Evolutionary conservation across 495 filamentous ascomycete species (phyloP).

Genomic region (Margaritispora aquatica): DNA sequence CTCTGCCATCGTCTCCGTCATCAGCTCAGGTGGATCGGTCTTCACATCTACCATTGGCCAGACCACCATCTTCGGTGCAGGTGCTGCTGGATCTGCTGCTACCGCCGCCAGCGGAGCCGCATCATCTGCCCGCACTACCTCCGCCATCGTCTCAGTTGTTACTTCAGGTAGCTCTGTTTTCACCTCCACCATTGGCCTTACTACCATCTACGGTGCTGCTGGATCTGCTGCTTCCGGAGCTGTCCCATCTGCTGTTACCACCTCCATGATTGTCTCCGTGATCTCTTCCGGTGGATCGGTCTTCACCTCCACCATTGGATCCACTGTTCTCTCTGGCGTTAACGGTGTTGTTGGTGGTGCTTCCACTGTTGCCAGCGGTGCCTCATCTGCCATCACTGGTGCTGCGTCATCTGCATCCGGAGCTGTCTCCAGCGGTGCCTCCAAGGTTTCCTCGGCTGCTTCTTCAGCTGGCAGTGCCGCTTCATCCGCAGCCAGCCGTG

Average conservation of each 20-base stretch:
- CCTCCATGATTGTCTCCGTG: not conserved
- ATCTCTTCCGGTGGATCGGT: not conserved
- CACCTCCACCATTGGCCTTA: slow-evolving; percentile 5
- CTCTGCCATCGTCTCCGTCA: not conserved
- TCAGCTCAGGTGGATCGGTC: not conserved
- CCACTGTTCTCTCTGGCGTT: not conserved
- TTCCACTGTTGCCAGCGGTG: not conserved
- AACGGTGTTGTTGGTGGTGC: not conserved
- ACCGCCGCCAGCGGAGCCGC: not conserved
- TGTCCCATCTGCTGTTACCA: not conserved
- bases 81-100: not conserved
- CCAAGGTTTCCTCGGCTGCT: not conserved
- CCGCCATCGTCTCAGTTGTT: slow-evolving; percentile 14
- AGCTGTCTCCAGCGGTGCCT: not conserved
- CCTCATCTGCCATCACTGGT: slow-evolving; percentile 19
- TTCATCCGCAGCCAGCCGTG: not conserved
- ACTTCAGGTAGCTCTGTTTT: slow-evolving; percentile 7
- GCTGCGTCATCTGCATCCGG: no score
- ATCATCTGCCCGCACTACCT: slow-evolving; percentile 20
- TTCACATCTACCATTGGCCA: not conserved
- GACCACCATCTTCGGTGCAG: slow-evolving; percentile 7
- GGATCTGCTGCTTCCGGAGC: not conserved
- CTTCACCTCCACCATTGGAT: not conserved
- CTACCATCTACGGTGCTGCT: slow-evolving; percentile 3
- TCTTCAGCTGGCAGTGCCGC: not conserved